Evolutionary conservation across 2,329 filamentous ascomycete genomes (phyloP), one percentile per base, ranked within the genome.

Genomic region (Aspergillus amoenus): DNA sequence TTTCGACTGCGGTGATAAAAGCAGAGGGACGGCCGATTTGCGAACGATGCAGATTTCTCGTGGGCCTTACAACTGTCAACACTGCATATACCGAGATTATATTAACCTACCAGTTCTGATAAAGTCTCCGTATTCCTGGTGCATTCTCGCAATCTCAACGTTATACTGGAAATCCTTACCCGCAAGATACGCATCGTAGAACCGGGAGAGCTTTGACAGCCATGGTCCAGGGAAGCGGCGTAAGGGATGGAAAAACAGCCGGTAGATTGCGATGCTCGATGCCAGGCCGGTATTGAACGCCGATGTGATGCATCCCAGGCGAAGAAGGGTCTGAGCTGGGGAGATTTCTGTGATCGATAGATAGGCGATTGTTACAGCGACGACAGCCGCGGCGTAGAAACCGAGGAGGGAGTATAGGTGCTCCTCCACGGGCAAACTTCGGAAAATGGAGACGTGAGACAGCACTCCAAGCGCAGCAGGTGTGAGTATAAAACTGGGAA

Each of bases 111-210:
- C 67, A 12, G 67, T 60, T 17, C 70, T 61, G 12, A 73, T 62
- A 46, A 67, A 69, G 27, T 70, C 66, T 0, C 70, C 70, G 52
- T 68, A 67, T 32, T 64, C 56, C 15, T 48, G 5, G 24, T 70
- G 68, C 11, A 71, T 56, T 12, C 56, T 54, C 8, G 66, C 24
- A 50, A 13, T 65, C 40, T 55, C 58, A 11, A 51, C 44, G 32
- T 57, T 49, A 12, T 58, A 37, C 34, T 66, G 61, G 17, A 67
- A 22, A 2, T 60, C 58, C 15, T 50, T 60, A 3, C 57, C 56
- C 0, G 60, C 57, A n/a, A 63, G 22, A 24, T 39, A 57, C 11
- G 56, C 58, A 4, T 57, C 52, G 17, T 65, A 66, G 37, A 69
- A 63, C 5, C 62, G 60, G 1, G 67, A 63, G 4, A 68, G 18